These are phyloP conservation scores for Iberis amara DNA, from an alignment of 441 rosid species.

Conservation along the genomic window DNA sequence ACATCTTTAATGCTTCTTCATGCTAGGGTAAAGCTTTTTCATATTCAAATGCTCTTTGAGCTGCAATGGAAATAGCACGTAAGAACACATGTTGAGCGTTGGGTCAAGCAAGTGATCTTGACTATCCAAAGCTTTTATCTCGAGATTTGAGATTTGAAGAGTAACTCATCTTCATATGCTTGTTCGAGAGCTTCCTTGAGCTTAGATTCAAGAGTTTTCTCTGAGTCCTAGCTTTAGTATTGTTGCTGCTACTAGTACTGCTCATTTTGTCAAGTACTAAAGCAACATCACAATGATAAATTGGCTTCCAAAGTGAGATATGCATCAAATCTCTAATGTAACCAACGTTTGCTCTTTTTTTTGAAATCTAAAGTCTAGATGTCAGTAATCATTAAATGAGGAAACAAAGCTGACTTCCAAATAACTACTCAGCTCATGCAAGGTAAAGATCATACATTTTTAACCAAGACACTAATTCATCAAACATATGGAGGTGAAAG, in stretches of 20 bases:
- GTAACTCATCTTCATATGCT: constrained; percentile 61
- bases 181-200: constrained; percentile 64
- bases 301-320: constrained; percentile 73
- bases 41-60: constrained; percentile 41
- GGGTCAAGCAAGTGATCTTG: constrained; percentile 61
- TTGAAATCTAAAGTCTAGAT: constrained; percentile 3
- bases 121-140: constrained; percentile 47
- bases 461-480: neutral
- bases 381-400: neutral
- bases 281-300: constrained; percentile 61
- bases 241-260: constrained; percentile 29
- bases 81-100: constrained; percentile 58
- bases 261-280: constrained; percentile 47
- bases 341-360: constrained; percentile 1
- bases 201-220: constrained; percentile 49
- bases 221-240: constrained; percentile 32
- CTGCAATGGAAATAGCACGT: constrained; percentile 52
- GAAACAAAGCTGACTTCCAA: constrained; percentile 38
- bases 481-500: no score
- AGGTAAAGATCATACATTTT: constrained; percentile 15
- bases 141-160: constrained; percentile 49
- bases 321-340: constrained; percentile 38
- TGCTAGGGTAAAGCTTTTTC: constrained; percentile 43
- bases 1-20: constrained; percentile 43
- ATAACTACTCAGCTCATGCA: constrained; percentile 83